A percentile compares a stretch with the other conserved stretches of the same genome.
These are phyloP conservation scores for Erucastrum elatum DNA, from an alignment of 345 rosid species.

Conservation along the genomic window DNA sequence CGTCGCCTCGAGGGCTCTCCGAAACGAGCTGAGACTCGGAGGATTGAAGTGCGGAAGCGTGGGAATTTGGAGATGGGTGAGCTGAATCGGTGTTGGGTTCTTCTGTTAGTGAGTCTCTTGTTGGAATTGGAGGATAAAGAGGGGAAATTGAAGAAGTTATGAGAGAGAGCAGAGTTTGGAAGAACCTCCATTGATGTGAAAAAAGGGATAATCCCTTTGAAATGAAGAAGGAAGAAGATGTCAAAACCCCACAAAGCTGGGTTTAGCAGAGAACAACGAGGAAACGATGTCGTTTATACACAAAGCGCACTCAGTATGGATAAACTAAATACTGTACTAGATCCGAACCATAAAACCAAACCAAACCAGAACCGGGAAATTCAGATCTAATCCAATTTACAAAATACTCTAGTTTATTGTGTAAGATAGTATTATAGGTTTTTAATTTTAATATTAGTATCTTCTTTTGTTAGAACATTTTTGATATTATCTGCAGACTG, in stretches of 20 bases:
- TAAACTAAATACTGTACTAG: too few species aligned
- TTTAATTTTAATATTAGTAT: too few species aligned
- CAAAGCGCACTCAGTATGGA: neutral
- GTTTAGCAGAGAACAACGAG: constrained; percentile 5
- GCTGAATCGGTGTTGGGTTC: constrained; percentile 22
- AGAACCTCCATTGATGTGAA: constrained; percentile 48
- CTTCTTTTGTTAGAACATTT: too few species aligned
- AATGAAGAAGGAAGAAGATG: neutral
- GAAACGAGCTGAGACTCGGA: constrained; percentile 57
- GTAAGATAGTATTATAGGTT: too few species aligned
- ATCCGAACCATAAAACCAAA: too few species aligned
- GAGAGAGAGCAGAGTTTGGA: constrained; percentile 36
- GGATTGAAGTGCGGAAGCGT: constrained; percentile 15
- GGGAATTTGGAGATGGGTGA: constrained; percentile 37
- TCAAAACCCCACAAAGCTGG: constrained; percentile 23
- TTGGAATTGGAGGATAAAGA: constrained; percentile 41
- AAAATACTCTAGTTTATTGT: too few species aligned
- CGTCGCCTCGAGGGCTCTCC: constrained; percentile 56
- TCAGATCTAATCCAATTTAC: too few species aligned
- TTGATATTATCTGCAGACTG: too few species aligned
- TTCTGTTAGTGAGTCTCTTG: constrained; percentile 28
- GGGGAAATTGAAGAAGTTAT: constrained; percentile 31
- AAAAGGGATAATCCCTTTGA: neutral
- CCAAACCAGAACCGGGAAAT: too few species aligned
- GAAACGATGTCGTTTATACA: neutral